These are phyloP conservation scores for Lipomyces japonicus DNA, from an alignment of 805 yeast species.

Conservation along the genomic window DNA sequence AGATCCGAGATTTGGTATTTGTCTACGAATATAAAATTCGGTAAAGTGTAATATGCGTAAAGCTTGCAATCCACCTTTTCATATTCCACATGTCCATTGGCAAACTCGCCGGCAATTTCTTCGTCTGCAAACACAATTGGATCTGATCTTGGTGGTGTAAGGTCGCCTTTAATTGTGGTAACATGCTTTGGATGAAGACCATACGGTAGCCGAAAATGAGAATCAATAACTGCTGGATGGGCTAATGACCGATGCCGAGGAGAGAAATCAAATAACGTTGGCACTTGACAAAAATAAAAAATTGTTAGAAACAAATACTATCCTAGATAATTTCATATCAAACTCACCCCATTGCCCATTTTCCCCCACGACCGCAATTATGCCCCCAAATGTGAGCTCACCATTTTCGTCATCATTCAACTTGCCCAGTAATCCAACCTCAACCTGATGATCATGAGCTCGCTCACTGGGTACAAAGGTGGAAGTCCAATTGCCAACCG, in stretches of 20 bases:
- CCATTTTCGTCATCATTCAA: slow-evolving; percentile 18
- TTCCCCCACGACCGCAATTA: slow-evolving; percentile 27
- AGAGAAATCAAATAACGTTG: slow-evolving; percentile 23
- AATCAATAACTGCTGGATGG: slow-evolving; percentile 10
- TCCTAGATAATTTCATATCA: background rate
- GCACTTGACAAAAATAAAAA: too few species aligned
- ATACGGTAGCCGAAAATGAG: slow-evolving; percentile 23
- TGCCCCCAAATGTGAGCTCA: slow-evolving; percentile 26
- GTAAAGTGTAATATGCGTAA: slow-evolving; percentile 45
- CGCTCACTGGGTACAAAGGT: slow-evolving; percentile 8
- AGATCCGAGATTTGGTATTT: slow-evolving; percentile 48
- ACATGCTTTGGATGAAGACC: slow-evolving; percentile 28
- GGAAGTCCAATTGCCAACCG: slow-evolving; percentile 16
- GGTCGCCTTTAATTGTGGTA: slow-evolving; percentile 14
- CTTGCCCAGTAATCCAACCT: slow-evolving; percentile 22
- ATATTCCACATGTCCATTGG: background rate
- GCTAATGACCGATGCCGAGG: slow-evolving; percentile 19
- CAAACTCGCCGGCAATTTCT: slow-evolving; percentile 15
- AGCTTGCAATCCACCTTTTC: slow-evolving; percentile 41
- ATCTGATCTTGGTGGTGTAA: slow-evolving; percentile 15
- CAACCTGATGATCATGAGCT: slow-evolving; percentile 9
- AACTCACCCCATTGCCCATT: slow-evolving; percentile 22
- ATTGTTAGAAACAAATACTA: background rate
- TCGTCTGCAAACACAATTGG: slow-evolving; percentile 16
- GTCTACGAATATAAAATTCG: slow-evolving; percentile 51